Evolutionary conservation across 805 yeast genomes (phyloP).

Genomic region (Cyberlindnera veronae): DNA sequence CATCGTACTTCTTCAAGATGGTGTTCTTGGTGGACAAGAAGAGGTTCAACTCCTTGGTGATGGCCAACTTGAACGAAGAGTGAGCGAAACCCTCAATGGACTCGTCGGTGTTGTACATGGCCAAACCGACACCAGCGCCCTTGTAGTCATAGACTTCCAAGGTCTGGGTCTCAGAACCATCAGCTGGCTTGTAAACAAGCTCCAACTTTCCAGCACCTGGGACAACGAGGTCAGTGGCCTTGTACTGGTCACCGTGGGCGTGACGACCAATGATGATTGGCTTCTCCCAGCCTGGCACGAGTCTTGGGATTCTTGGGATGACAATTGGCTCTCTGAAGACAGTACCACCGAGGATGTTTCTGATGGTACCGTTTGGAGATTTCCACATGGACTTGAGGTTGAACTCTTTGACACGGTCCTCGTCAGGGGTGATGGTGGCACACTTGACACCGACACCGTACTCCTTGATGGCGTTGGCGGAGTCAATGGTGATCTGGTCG

Average conservation of each 20-base stretch:
- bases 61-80: constrained; percentile 84
- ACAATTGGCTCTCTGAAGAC: constrained; percentile 97
- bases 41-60: constrained; percentile 72
- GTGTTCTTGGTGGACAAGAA: constrained; percentile 93
- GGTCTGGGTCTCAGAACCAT: constrained; percentile 53
- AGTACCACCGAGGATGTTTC: constrained; percentile 94
- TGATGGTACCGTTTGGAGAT: constrained; percentile 95
- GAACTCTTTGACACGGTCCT: constrained; percentile 90
- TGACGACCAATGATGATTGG: constrained; percentile 98
- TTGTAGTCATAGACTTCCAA: constrained; percentile 66
- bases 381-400: constrained; percentile 94
- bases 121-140: constrained; percentile 72
- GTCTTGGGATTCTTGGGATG: constrained; percentile 81
- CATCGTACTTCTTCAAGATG: constrained; percentile 90
- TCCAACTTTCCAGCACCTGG: constrained; percentile 78
- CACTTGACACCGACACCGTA: constrained; percentile 94
- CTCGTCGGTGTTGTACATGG: constrained; percentile 95
- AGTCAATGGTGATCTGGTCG: constrained; percentile 84
- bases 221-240: constrained; percentile 81
- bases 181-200: constrained; percentile 67
- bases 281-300: constrained; percentile 89
- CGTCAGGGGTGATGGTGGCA: constrained; percentile 98
- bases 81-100: constrained; percentile 88
- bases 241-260: constrained; percentile 96
- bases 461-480: constrained; percentile 85